Base-by-base conservation (phyloP, 2,329 filamentous ascomycete species). In the Apiospora aurea region DNA sequence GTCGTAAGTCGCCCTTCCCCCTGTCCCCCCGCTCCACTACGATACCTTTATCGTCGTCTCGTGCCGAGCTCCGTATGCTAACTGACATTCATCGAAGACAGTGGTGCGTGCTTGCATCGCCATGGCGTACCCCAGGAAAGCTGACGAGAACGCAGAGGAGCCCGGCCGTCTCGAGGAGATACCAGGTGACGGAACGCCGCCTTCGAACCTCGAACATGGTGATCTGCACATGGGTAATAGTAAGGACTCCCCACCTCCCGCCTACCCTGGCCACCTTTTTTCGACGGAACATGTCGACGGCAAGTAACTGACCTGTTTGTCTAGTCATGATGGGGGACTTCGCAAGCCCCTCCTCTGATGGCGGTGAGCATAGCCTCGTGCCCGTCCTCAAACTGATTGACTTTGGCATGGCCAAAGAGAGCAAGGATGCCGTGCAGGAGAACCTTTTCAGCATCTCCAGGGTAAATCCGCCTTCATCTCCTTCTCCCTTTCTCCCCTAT, bases 191-290 rank as follows among this genome's bases (percentile, higher is more conserved):
- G 66, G 66, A 38, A 26, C 44, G 13, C 6, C 8, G 3, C 6
- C 66, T 26, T 44, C 26, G 14, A 13, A 13, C 14, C 14, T 68
- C 18, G 26, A 43, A 4, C 38, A 67, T 8, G 24, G 13, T 8
- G 21, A 67, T 26, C n/a, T 67, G 38, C 64, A 67, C 11, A 46
- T 67, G 64, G 64, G 64, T 24, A 67, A 67, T 21, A 24, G 64
- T 67, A 67, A 43, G 64, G 5, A 18, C 8, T 44, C 38, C 21
- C 11, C 38, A 64, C 18, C 38, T 10, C 2, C 7, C 21, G n/a
- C n/a, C n/a, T n/a, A n/a, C n/a, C n/a, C n/a, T n/a, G n/a, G n/a
- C n/a, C n/a, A n/a, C n/a, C n/a, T n/a, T n/a, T n/a, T n/a, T n/a
- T 38, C 34, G 6, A 38, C 7, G 34, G 7, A 38, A 38, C 3